Conservation (phyloP, 2,329 filamentous ascomycete genomes). For the Triangularia setosa region DNA sequence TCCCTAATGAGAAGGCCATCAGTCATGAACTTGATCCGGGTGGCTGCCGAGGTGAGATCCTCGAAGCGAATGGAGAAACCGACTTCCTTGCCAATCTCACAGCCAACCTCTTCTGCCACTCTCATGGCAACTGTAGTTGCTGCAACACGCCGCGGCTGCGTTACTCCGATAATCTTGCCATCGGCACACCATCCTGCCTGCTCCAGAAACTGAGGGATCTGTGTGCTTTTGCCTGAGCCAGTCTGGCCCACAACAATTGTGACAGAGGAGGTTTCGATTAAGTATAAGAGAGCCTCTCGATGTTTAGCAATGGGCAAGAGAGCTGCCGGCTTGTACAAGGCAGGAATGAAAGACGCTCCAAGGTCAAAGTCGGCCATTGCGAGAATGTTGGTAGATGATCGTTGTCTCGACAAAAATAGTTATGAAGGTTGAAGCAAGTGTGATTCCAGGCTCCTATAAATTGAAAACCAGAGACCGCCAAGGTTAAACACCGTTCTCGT, state of each 20-base stretch:
- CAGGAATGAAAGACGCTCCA: conserved; percentile 64
- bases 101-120: conserved; percentile 85
- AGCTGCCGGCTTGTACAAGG: conserved; percentile 78
- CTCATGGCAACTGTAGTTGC: conserved; percentile 84
- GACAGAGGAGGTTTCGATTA: conserved; percentile 78
- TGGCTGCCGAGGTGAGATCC: conserved; percentile 80
- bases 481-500: neutral
- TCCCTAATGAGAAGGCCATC: conserved; percentile 89
- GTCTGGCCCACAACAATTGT: conserved; percentile 92
- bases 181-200: conserved; percentile 83
- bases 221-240: conserved; percentile 92
- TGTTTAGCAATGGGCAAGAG: conserved; percentile 86
- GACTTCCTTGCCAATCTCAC: conserved; percentile 82
- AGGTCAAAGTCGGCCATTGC: conserved; percentile 56
- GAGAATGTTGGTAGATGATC: neutral
- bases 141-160: conserved; percentile 88
- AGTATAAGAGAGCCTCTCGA: conserved; percentile 73
- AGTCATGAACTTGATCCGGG: conserved; percentile 90
- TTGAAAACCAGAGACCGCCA: neutral
- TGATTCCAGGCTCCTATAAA: neutral
- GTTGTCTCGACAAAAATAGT: neutral
- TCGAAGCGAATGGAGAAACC: conserved; percentile 93
- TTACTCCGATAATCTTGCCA: conserved; percentile 80
- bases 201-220: conserved; percentile 88
- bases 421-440: neutral